Conservation (phyloP, 345 rosid species). For the Jatropha curcas region DNA sequence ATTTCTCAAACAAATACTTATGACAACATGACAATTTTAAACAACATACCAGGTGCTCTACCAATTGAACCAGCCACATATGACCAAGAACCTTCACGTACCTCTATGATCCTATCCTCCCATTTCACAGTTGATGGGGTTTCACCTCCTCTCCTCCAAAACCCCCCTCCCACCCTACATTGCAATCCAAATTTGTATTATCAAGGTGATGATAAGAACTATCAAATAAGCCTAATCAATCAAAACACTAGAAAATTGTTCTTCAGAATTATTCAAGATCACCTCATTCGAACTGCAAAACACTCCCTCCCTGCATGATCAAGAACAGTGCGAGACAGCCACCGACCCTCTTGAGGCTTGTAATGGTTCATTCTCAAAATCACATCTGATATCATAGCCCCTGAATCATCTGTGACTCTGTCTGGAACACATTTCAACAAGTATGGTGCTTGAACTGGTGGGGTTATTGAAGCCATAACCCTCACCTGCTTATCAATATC, state of each 20-base stretch:
- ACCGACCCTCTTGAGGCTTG: conserved; percentile 85
- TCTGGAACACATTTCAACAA: conserved; percentile 88
- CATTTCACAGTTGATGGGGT: conserved; percentile 63
- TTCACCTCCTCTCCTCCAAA: conserved; percentile 88
- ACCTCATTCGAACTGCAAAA: conserved; percentile 79
- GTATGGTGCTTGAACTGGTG: conserved; percentile 86
- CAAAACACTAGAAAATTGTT: neutral
- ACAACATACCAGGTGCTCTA: conserved; percentile 80
- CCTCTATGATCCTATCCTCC: conserved; percentile 74
- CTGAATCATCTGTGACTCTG: conserved; percentile 84
- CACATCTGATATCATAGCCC: conserved; percentile 89
- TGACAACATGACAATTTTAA: neutral
- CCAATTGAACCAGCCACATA: conserved; percentile 85
- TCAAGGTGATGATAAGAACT: neutral
- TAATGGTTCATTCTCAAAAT: conserved; percentile 63
- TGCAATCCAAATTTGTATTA: conserved; percentile 1
- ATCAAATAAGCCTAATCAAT: neutral
- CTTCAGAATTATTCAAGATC: conserved; percentile 3
- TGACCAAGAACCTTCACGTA: conserved; percentile 89
- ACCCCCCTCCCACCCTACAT: conserved; percentile 69
- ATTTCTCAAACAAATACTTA: neutral
- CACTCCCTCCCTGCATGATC: conserved; percentile 90
- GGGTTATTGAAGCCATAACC: conserved; percentile 65
- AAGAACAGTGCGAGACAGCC: conserved; percentile 91
- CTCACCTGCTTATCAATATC: conserved; percentile 44